Base-by-base conservation (phyloP, 306 rosid genomes). In the Cicer chorassanicum region DNA sequence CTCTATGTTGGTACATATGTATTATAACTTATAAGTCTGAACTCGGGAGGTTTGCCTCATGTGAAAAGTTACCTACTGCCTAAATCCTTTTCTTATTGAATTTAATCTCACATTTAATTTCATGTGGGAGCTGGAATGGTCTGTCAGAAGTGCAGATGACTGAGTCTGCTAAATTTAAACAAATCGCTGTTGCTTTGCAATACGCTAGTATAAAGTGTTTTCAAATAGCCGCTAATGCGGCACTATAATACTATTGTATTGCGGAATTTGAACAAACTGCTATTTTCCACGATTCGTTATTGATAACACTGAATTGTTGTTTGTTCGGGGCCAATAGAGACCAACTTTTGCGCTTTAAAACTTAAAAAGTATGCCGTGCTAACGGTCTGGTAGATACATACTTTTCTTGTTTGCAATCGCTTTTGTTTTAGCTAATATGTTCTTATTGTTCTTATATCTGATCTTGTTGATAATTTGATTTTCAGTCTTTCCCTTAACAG, bases 1-100 rank as follows among this genome's bases (percentile, higher is more conserved):
- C 9, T 55, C 42, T 41, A 34, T 69, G 43, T 75, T 16, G 64
- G 8, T 51, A 24, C 41, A 66, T 61, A 50, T 11, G 51, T 42
- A 16, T 16, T 12, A 44, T 66, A 67, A 75, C 9, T 16, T 12
- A 21, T 57, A 67, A 75, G 6, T 63, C 56, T 70, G 8, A 9
- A 75, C 6, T 60, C 51, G 29, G 7, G 40, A 77, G 63, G 21
- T 72, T 4, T 65, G 13, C 79, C 55, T 53, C 68, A 29, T 66
- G 41, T 75, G 45, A 69, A 63, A 24, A 55, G 62, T 46, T 60
- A 59, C 42, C 39, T 19, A 38, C 63, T 7, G 63, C 56, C 65
- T 60, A 42, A 38, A 48, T 73, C 77, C n/a, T 53, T 49, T 43
- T 60, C 66, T 44, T 5, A 21, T 70, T 69, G 53, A 77, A 77